These are phyloP conservation scores for Parathielavia hyrcaniae DNA, from an alignment of 495 filamentous ascomycete species.

Conservation along the genomic window DNA sequence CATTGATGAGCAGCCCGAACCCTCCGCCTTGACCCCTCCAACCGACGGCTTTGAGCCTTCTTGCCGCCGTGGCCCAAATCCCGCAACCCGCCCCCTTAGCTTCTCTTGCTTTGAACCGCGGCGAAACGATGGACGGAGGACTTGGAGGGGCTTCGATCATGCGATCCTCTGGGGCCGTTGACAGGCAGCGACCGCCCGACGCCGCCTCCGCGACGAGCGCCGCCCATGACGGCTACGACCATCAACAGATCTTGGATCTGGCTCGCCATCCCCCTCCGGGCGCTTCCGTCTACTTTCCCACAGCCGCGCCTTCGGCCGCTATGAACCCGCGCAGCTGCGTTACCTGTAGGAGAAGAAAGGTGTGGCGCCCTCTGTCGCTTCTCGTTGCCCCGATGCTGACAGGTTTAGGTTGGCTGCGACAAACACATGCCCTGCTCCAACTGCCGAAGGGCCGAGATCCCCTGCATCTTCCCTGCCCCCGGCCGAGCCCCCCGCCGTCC, in stretches of 20 bases:
- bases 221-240: slow-evolving; percentile 36
- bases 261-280: slow-evolving; percentile 63
- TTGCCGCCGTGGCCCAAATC: not conserved
- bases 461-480: slow-evolving; percentile 79
- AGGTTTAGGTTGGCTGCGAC: slow-evolving; percentile 57
- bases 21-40: slow-evolving; percentile 8
- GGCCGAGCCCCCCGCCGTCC: slow-evolving; percentile 70
- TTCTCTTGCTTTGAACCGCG: not conserved
- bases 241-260: slow-evolving; percentile 59
- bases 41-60: not conserved
- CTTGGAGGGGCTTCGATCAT: slow-evolving; percentile 18
- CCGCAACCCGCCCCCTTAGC: not conserved
- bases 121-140: slow-evolving; percentile 15
- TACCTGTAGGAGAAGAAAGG: slow-evolving; percentile 77
- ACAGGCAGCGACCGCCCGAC: slow-evolving; percentile 16
- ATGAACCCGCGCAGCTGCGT: slow-evolving; percentile 71
- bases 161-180: slow-evolving; percentile 10
- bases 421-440: slow-evolving; percentile 79
- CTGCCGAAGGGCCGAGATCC: slow-evolving; percentile 67
- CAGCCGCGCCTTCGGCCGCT: slow-evolving; percentile 32
- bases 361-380: slow-evolving; percentile 26
- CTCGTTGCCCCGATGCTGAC: slow-evolving; percentile 1
- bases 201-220: slow-evolving; percentile 13
- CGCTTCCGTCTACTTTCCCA: slow-evolving; percentile 45
- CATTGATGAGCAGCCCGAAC: not conserved